phyloP scores from a whole-genome alignment of 768 basidiomycete genomes.

The Goffeauzyma gilvescens region DNA sequence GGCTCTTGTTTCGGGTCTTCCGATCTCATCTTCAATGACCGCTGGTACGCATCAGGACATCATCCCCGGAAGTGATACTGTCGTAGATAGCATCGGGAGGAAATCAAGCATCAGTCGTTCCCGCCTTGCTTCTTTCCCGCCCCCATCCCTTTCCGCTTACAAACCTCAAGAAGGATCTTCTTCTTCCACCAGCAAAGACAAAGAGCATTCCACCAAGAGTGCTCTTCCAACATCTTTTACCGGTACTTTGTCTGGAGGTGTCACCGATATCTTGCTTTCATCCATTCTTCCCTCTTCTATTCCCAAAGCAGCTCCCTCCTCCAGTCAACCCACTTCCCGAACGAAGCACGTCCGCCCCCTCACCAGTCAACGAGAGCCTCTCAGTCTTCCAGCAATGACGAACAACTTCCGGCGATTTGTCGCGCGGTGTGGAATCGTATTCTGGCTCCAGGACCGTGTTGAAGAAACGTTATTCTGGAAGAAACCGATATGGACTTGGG shows the following conservation, averaged over 20 bases:
- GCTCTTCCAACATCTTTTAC: not conserved
- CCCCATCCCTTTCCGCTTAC: not conserved
- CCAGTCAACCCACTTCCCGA: slow-evolving; percentile 10
- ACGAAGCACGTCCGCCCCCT: slow-evolving; percentile 13
- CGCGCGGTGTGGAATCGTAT: slow-evolving; percentile 53
- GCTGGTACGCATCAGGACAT: slow-evolving; percentile 20
- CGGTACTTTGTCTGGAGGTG: slow-evolving; percentile 13
- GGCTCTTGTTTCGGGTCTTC: too few relatives aligned
- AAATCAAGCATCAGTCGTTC: slow-evolving; percentile 31
- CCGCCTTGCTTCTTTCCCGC: slow-evolving; percentile 37
- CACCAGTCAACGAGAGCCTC: slow-evolving; percentile 34
- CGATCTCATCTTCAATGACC: slow-evolving; percentile 19
- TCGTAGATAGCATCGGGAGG: slow-evolving; percentile 4
- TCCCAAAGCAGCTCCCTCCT: slow-evolving; percentile 3
- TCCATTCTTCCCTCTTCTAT: slow-evolving; percentile 17
- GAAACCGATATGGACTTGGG: slow-evolving; percentile 48
- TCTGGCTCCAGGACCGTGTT: slow-evolving; percentile 73
- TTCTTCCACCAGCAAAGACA: not conserved
- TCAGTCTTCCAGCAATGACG: slow-evolving; percentile 59
- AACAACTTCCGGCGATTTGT: slow-evolving; percentile 68
- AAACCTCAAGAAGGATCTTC: slow-evolving; percentile 4
- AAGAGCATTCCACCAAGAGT: not conserved
- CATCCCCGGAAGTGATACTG: slow-evolving; percentile 5
- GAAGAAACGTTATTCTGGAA: slow-evolving; percentile 76
- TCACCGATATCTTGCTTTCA: slow-evolving; percentile 29